Base-by-base conservation (phyloP, 306 rosid species). In the Lablab purpureus region DNA sequence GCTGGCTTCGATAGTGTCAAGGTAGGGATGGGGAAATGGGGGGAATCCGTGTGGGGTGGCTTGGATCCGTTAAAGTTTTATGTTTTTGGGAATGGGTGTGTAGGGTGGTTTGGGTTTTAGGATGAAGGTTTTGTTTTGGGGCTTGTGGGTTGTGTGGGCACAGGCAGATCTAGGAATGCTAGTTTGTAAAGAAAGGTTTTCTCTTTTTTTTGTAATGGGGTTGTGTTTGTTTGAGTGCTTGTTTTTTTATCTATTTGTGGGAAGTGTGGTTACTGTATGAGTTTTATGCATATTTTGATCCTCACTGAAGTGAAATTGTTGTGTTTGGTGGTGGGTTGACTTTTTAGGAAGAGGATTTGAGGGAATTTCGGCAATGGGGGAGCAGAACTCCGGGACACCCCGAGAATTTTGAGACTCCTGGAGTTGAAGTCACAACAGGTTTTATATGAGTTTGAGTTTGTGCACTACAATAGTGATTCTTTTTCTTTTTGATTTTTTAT, bases 311-410 rank as follows among this genome's bases (percentile, higher is more conserved):
- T 56, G 46, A 54, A 14, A 19, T 23, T 76, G 36, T 30, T 76
- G 46, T 27, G 37, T 27, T 60, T 4, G 28, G 14, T 50, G 62
- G 45, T 40, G 45, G 83, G 77, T 85, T 59, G 27, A 58, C 23
- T 69, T 60, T 77, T 72, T 72, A 96, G 99, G 97, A 90, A 54
- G 97, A 88, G 59, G 99, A 96, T 58, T 86, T 96, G 86, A 96
- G 87, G 90, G 1, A 84, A 45, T 96, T 96, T 80, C 92, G 99
- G 19, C 99, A 96, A 67, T 96, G 98, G 98, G 93, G 47, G 81
- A 96, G 99, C 88, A 89, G 22, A 86, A 91, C 98, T 21, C 99
- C 99, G 0, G 99, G 99, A 75, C 99, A 96, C 78, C 99, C 99
- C 4, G 99, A 96, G 90, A 91, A 96, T 82, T 96, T 96, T 23